Conservation (phyloP, 306 rosid genomes). For the Malus domestica region ASM211411v1 NC_041793.1:46923001-46923500, state of each 20-base stretch:
- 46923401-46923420: constrained; percentile 43
- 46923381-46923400: constrained; percentile 57
- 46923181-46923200: constrained; percentile 40
- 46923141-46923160: constrained; percentile 62
- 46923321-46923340: constrained; percentile 44
- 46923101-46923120: constrained; percentile 33
- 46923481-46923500: constrained; percentile 39
- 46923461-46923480: constrained; percentile 53
- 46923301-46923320: constrained; percentile 45
- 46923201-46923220: constrained; percentile 27
- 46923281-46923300: constrained; percentile 41
- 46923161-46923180: constrained; percentile 85
- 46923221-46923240: constrained; percentile 43
- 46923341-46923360: constrained; percentile 51
- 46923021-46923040: constrained; percentile 44
- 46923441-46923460: constrained; percentile 57
- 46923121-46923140: constrained; percentile 46
- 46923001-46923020: constrained; percentile 31
- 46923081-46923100: constrained; percentile 49
- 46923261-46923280: constrained; percentile 56
- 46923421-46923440: constrained; percentile 46
- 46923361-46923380: constrained; percentile 50
- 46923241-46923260: constrained; percentile 45
- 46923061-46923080: constrained; percentile 50
- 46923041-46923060: constrained; percentile 47